Base-by-base conservation (phyloP, 768 basidiomycete species). In the Leccinum sublutescens region DNA sequence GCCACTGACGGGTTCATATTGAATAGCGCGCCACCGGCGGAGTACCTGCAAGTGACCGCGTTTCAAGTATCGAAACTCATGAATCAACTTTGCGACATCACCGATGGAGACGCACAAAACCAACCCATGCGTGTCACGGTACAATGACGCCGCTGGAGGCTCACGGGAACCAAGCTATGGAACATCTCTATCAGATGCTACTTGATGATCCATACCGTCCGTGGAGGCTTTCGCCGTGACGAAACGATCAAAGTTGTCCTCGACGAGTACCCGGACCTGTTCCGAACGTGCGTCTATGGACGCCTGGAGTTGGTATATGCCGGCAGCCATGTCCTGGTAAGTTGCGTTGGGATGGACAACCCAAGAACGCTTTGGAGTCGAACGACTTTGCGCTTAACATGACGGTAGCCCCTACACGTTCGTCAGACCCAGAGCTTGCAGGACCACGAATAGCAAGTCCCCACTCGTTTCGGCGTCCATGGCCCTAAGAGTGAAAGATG, bases 211-310 rank as follows among this genome's bases (percentile, higher is more conserved):
- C 77, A 55, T 72, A 95, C 95, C 90, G 74, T 96, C 95, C n/a
- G 92, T 96, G 9, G 91, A 91, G 10, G 93, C 92, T 68, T 99
- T 99, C 57, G 98, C 96, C 5, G 93, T 91, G 17, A 98, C 96
- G 68, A 98, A 99, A 12, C 94, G 82, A 75, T 98, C 95, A 74
- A 98, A 98, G 73, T 98, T 97, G 66, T 98, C 94, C 71, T 98
- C 95, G 10, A 99, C 97, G 31, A 99, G 81, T 21, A 95, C 85
- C 45, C 95, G 82, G 57, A 98, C 88, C n/a, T 95, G 97, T 64
- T 95, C 92, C 1, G 94, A 95, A 47, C 95, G 86, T 2, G 89
- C 83, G 67, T 98, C 95, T 58, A 98, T 88, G 12, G 92, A 89
- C 7, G 84, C 76, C 62, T 85, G 84, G 7, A 98, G 79, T 61